phyloP scores from a whole-genome alignment of 2,329 filamentous ascomycete genomes.

The Nemania diffusa region DNA sequence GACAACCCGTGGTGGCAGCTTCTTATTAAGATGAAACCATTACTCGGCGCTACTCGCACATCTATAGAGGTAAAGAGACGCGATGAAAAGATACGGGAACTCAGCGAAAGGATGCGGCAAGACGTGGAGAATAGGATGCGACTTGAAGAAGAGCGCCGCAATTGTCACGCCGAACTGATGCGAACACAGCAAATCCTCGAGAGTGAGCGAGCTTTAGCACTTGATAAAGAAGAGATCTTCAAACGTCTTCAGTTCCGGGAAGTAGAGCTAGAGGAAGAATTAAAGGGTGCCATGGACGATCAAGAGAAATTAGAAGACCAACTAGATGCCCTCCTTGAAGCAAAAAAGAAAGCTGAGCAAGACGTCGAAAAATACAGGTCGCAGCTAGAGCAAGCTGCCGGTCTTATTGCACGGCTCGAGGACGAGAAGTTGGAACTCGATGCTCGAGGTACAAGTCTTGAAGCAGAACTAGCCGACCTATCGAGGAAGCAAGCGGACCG shows the following conservation, averaged over 20 bases:
- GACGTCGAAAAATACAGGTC: slow-evolving; percentile 81
- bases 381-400: slow-evolving; percentile 91
- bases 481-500: slow-evolving; percentile 77
- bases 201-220: slow-evolving; percentile 90
- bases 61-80: slow-evolving; percentile 94
- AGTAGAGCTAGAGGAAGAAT: slow-evolving; percentile 89
- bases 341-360: slow-evolving; percentile 88
- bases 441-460: slow-evolving; percentile 73
- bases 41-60: slow-evolving; percentile 90
- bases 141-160: slow-evolving; percentile 90
- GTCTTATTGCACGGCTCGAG: slow-evolving; percentile 86
- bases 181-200: slow-evolving; percentile 94
- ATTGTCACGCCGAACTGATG: slow-evolving; percentile 86
- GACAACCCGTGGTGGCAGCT: slow-evolving; percentile 98
- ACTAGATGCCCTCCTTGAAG: slow-evolving; percentile 85
- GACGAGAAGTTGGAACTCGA: slow-evolving; percentile 83
- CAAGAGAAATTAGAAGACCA: slow-evolving; percentile 95
- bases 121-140: slow-evolving; percentile 80
- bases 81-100: slow-evolving; percentile 89
- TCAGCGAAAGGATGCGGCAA: slow-evolving; percentile 83
- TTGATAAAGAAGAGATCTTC: slow-evolving; percentile 99
- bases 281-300: slow-evolving; percentile 90
- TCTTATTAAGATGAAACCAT: slow-evolving; percentile 92
- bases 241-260: slow-evolving; percentile 94
- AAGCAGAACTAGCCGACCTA: slow-evolving; percentile 76